Evolutionary conservation across 2,329 filamentous ascomycete genomes (phyloP), one percentile per base, ranked within the genome.

Genomic region (Chaetomiaceae sp.): DNA sequence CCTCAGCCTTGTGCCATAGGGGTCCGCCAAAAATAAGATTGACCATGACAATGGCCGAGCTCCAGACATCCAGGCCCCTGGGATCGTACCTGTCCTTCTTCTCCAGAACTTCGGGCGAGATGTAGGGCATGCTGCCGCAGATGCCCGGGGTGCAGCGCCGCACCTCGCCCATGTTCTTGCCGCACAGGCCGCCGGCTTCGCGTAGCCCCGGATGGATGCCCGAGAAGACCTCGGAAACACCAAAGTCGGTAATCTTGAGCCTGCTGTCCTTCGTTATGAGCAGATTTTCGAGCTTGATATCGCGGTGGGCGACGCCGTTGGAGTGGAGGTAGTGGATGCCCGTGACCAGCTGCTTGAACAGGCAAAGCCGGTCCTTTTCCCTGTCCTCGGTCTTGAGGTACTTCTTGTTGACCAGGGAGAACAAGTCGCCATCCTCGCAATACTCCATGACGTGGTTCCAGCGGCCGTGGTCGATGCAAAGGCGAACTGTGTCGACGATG

Each of bases 361-460:
- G 77, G 68, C 90, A 95, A 27, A 87, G 72, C 9, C 87, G 83
- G 63, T 95, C 88, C 50, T 77, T 74, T 14, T 78, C 73, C 51
- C 83, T 82, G 49, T 86, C 82, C 6, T 83, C 76, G 3, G 73
- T 70, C 50, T 73, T 79, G 56, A 95, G 80, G 60, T 86, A 85
- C 30, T 79, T 79, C 65, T 85, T 85, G 57, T 84, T 79, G 34
- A 95, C 84, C 12, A 95, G 72, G 55, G 77, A 76, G 66, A 86
- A 92, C 5, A 96, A 72, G 63, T 95, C 90, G 40, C 90, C 89
- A 59, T 89, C 82, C 3, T 81, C 77, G 70, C 90, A 95, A 66
- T 87, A 95, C 65, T 96, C 89, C 90, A 96, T 96, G 50, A 95
- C 88, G 65, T 95, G 88, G 65, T 89, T 91, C 86, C 87, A 95